Base-by-base conservation (phyloP, 768 basidiomycete genomes). In the Sporobolomyces roseus region DNA sequence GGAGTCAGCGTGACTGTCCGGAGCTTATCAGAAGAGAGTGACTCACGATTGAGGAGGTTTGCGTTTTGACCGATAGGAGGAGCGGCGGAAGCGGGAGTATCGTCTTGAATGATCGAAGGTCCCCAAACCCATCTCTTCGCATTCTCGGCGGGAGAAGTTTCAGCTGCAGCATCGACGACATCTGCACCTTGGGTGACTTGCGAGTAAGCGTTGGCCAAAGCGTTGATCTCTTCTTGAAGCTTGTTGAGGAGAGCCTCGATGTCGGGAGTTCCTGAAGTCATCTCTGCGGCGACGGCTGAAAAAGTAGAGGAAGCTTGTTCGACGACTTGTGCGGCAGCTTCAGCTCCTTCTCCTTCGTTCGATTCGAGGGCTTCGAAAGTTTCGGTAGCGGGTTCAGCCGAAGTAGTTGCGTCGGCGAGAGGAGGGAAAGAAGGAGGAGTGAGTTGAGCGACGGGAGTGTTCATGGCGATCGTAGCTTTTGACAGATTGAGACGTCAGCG, bases 51-150 rank as follows among this genome's bases (percentile, higher is more conserved):
- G 48, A 68, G 51, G 2, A 46, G 33, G 58, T 69, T 54, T 12
- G 30, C 51, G 62, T 69, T 69, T 43, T 54, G 41, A 4, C 68
- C 68, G 27, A 59, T 16, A 10, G 68, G 23, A 27, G 68, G 68
- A 4, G 36, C 35, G 2, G 21, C 58, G 1, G 63, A 52, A 8
- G 63, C 21, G 0, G 62, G 61, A 13, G 61, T 21, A 53, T 68
- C 63, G 59, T 69, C 68, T 52, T 69, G 68, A 52, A 69, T 69
- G 63, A 69, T 55, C 63, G 68, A 69, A 38, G 35, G 52, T 30
- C 58, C 59, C 63, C 58, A 61, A 36, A 69, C 59, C 68, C 68
- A 69, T 32, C 68, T 51, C 63, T 61, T 64, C n/a, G 61, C 60
- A 5, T 55, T 61, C 43, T 64, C 63, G 14, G 30, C 58, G 6